Evolutionary conservation across 139 green algal species (phyloP), one percentile per base, ranked within the genome.

Genomic region (Spirogloea muscicola): DNA sequence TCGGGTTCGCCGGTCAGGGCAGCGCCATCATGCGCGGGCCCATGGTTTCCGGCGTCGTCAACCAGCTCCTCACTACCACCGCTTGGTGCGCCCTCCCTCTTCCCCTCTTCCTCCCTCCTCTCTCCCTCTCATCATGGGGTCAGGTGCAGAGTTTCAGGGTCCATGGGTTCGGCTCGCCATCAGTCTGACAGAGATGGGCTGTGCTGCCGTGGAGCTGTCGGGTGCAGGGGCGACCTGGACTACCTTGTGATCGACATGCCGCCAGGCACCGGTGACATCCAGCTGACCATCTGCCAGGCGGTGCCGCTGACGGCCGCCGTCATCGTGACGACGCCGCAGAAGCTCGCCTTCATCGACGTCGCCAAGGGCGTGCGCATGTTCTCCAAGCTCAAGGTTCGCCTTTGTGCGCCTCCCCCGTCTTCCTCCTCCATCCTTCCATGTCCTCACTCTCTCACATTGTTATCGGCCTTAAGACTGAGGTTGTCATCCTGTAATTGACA

Each of bases 351-450:
- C 85, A 91, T 98, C n/a, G 94, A 99, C 70, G 94, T 99, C 27
- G 93, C 91, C 49, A 99, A 99, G 84, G 92, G 92, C 60, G 92
- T 98, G 68, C 89, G 93, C 76, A 99, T 99, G 94, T 99, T 99
- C 87, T 91, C 92, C 9, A 91, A 91, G 65, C 84, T 98, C 31
- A 80, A 80, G 63, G 69, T 77, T 3, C 27, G 52, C 52, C 18
- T n/a, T n/a, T n/a, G n/a, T n/a, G n/a, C n/a, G n/a, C n/a, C n/a
- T n/a, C n/a, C n/a, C n/a, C 46, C n/a, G 21, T 55, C 46, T 55
- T 21, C 46, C 46, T 55, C 46, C 46, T 21, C n/a, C 46, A 21
- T 21, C n/a, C 46, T 21, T 55, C n/a, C 46, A 21, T 55, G 21
- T 21, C 46, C 46, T 55, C 46, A 21, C 46, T 55, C 46, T 21